phyloP scores from a whole-genome alignment of 208 protist species.

The Histomonas meleagridis region DNA sequence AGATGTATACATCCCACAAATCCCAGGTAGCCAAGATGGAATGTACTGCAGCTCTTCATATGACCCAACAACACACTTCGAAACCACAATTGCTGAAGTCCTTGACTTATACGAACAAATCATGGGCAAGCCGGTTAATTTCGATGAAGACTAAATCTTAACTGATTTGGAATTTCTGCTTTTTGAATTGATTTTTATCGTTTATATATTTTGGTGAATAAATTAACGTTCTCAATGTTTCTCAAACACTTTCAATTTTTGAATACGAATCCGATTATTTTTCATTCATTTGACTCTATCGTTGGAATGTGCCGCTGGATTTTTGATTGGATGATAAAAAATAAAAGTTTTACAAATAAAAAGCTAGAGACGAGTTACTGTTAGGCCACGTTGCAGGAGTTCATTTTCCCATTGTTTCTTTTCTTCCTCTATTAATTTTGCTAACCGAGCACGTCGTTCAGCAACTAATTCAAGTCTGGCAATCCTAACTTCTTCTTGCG shows the following conservation, averaged over 20 bases:
- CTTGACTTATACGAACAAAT: conserved; percentile 82
- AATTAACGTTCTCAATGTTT: too few species aligned
- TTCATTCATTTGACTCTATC: too few species aligned
- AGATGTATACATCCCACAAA: conserved; percentile 60
- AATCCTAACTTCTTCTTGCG: neutral
- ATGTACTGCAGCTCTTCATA: conserved; percentile 84
- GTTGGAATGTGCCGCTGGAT: too few species aligned
- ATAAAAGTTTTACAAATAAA: too few species aligned
- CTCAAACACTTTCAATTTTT: too few species aligned
- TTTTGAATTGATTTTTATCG: too few species aligned
- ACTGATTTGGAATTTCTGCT: too few species aligned
- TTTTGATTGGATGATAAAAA: too few species aligned
- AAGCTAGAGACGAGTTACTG: too few species aligned
- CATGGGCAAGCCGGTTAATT: conserved; percentile 68
- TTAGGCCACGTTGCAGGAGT: neutral
- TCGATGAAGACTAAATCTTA: too few species aligned
- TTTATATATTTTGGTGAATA: too few species aligned
- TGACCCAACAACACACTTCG: conserved; percentile 90
- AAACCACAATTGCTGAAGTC: conserved; percentile 84
- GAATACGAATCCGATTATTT: too few species aligned
- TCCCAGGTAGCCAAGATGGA: conserved; percentile 68
- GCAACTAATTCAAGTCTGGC: neutral
- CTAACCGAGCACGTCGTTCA: neutral
- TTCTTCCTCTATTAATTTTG: neutral
- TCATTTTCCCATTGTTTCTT: neutral